Percentiles rank a stretch among this genome's conserved stretches.
Conservation (phyloP, 2,329 filamentous ascomycete species). For the Hypoxylon sp. region DNA sequence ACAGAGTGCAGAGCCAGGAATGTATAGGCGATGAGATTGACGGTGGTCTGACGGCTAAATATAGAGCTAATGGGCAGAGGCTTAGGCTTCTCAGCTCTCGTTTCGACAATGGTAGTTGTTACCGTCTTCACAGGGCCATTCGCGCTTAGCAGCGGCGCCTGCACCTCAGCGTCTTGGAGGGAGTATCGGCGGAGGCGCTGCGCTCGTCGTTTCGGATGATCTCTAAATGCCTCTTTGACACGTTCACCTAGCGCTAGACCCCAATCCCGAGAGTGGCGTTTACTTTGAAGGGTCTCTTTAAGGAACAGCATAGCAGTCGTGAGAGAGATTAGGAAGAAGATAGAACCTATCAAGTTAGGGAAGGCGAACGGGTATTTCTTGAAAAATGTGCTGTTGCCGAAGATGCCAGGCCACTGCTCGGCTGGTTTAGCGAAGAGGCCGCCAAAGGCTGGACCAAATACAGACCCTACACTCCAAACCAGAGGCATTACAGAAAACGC, state of each 20-base stretch:
- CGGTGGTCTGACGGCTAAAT: constrained; percentile 79
- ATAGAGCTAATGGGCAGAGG: constrained; percentile 60
- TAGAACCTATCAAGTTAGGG: constrained; percentile 83
- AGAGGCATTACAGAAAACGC: constrained; percentile 96
- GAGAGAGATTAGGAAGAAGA: constrained; percentile 85
- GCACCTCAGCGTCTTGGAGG: constrained; percentile 70
- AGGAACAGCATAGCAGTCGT: constrained; percentile 83
- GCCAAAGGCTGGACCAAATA: constrained; percentile 90
- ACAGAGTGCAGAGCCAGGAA: constrained; percentile 86
- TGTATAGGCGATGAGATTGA: constrained; percentile 84
- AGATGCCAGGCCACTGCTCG: constrained; percentile 79
- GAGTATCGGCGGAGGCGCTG: constrained; percentile 61
- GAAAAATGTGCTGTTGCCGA: constrained; percentile 77
- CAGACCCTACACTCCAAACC: constrained; percentile 87
- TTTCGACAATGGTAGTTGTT: constrained; percentile 15
- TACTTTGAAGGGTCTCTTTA: constrained; percentile 85
- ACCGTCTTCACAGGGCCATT: constrained; percentile 48
- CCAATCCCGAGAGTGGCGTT: constrained; percentile 78
- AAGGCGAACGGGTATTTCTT: constrained; percentile 84
- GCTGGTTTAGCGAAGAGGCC: constrained; percentile 88
- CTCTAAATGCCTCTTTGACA: constrained; percentile 63
- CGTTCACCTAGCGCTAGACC: constrained; percentile 81
- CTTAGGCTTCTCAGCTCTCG: constrained; percentile 44
- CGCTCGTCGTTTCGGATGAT: constrained; percentile 44
- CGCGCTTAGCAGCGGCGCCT: constrained; percentile 67